phyloP scores from a whole-genome alignment of 2,329 filamentous ascomycete genomes.

The Rutstroemia sp. region DNA sequence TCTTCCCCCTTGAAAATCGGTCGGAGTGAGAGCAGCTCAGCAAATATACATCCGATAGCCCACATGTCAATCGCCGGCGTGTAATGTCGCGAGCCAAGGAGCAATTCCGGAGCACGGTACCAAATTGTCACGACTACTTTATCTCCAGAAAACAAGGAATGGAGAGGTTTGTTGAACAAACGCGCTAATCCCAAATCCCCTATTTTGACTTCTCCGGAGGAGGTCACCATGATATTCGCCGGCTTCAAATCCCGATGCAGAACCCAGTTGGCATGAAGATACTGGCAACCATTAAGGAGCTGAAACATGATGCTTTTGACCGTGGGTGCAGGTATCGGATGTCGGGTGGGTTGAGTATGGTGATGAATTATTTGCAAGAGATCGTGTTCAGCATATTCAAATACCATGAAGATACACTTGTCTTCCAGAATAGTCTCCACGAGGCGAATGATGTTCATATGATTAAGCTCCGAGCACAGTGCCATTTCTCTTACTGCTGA shows the following conservation, averaged over 20 bases:
- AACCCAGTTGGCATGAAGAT: conserved; percentile 95
- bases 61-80: conserved; percentile 95
- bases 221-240: conserved; percentile 98
- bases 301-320: conserved; percentile 95
- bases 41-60: conserved; percentile 97
- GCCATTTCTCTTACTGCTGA: conserved; percentile 97
- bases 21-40: conserved; percentile 79
- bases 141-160: conserved; percentile 85
- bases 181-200: conserved; percentile 89
- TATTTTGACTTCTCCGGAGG: conserved; percentile 82
- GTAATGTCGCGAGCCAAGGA: conserved; percentile 91
- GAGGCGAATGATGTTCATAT: conserved; percentile 83
- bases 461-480: conserved; percentile 82
- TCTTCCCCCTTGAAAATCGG: conserved; percentile 99
- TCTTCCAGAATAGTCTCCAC: conserved; percentile 96
- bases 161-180: conserved; percentile 87
- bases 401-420: conserved; percentile 99
- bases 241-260: conserved; percentile 95
- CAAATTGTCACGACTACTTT: conserved; percentile 99
- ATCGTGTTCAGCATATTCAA: conserved; percentile 97
- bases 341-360: conserved; percentile 78
- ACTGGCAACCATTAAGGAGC: conserved; percentile 87
- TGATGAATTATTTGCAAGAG: conserved; percentile 97
- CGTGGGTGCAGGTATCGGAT: conserved; percentile 79
- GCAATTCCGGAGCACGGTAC: conserved; percentile 92